A percentile compares a stretch with the other conserved stretches of the same genome.
These are phyloP conservation scores for Volvariella volvacea DNA, from an alignment of 1,284 basidiomycete genomes.

Conservation along the genomic window DNA sequence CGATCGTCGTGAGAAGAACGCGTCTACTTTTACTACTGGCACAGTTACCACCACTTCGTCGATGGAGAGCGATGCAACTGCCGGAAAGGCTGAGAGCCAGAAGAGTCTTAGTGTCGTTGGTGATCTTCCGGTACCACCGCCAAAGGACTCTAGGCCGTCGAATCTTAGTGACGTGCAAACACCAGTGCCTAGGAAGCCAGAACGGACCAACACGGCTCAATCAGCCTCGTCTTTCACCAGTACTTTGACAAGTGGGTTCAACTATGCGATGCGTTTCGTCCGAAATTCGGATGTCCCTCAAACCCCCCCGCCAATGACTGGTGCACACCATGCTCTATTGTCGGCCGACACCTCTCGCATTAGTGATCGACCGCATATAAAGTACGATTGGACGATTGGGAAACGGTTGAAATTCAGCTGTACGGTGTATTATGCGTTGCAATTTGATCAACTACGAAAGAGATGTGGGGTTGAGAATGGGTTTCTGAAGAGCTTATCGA, in stretches of 20 bases:
- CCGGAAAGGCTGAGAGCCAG: conserved; percentile 25
- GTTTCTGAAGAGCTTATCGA: conserved; percentile 55
- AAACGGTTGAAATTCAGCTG: conserved; percentile 69
- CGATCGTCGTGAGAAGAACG: conserved; percentile 10
- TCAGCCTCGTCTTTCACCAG: conserved; percentile 33
- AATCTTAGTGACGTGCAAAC: too few species aligned
- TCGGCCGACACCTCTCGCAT: conserved; percentile 37
- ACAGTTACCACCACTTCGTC: conserved; percentile 11
- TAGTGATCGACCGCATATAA: conserved; percentile 70
- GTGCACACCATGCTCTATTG: conserved; percentile 42
- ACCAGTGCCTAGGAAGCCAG: neutral
- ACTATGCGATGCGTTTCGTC: conserved; percentile 52
- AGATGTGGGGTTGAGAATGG: conserved; percentile 62
- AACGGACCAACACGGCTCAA: conserved; percentile 1
- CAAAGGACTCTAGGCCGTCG: too few species aligned
- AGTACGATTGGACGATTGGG: conserved; percentile 72
- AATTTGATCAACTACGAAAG: conserved; percentile 62
- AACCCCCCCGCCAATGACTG: conserved; percentile 21
- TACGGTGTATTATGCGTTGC: conserved; percentile 72
- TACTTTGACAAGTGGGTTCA: conserved; percentile 45
- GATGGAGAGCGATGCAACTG: conserved; percentile 31
- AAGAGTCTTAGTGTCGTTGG: conserved; percentile 12
- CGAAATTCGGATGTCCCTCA: conserved; percentile 27
- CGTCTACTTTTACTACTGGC: neutral
- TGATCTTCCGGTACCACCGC: conserved; percentile 15